Evolutionary conservation across 495 filamentous ascomycete genomes (phyloP).

Genomic region (Talaromyces stipitatus): DNA sequence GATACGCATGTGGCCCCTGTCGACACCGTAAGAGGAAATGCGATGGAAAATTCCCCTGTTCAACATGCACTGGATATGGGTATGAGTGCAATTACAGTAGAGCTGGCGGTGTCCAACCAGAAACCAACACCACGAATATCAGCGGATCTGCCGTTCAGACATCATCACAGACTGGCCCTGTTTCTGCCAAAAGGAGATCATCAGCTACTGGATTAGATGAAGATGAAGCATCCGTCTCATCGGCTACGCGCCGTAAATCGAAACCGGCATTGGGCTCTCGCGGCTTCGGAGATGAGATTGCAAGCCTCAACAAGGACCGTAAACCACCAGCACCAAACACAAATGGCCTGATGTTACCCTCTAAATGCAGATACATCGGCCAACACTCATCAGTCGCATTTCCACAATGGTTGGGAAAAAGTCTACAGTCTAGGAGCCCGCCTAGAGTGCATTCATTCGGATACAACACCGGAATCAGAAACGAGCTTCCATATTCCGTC

Average conservation of each 20-base stretch:
- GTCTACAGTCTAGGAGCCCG: slow-evolving; percentile 28
- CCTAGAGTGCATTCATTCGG: slow-evolving; percentile 39
- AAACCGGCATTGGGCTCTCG: neutral
- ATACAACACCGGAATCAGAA: slow-evolving; percentile 32
- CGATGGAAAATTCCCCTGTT: slow-evolving; percentile 31
- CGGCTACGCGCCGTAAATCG: neutral
- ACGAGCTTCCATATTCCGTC: slow-evolving; percentile 14
- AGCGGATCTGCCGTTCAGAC: neutral
- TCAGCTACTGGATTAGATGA: neutral
- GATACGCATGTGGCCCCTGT: slow-evolving; percentile 35
- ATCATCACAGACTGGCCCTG: neutral
- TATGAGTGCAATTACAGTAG: slow-evolving; percentile 30
- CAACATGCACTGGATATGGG: slow-evolving; percentile 31
- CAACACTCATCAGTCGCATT: slow-evolving; percentile 36
- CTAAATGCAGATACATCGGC: slow-evolving; percentile 23
- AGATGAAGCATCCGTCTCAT: neutral
- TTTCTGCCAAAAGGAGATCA: neutral
- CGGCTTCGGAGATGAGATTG: neutral
- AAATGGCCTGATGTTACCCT: slow-evolving; percentile 14
- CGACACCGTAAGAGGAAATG: slow-evolving; percentile 37
- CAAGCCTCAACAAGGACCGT: neutral
- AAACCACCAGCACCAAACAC: neutral
- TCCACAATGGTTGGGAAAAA: slow-evolving; percentile 29
- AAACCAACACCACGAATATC: neutral
- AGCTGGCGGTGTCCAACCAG: neutral